Evolutionary conservation across 169 alveolate genomes (phyloP).

Genomic region (Babesia gibsoni): DNA sequence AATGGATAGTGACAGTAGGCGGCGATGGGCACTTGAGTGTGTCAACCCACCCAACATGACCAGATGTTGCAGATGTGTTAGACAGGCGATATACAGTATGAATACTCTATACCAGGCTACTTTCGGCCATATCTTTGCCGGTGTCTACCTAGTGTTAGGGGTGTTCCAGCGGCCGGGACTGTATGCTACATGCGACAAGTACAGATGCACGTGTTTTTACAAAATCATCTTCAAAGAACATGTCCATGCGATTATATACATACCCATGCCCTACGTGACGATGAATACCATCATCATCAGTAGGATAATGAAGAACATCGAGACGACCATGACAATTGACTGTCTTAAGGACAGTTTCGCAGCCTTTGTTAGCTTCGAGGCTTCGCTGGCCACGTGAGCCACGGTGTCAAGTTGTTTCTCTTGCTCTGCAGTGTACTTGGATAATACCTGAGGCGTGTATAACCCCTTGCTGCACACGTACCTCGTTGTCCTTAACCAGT

Average conservation of each 20-base stretch:
- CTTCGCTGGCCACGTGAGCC: slow-evolving; percentile 45
- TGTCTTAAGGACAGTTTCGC: slow-evolving; percentile 37
- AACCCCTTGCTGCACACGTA: background rate
- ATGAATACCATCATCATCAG: slow-evolving; percentile 52
- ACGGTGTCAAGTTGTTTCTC: slow-evolving; percentile 67
- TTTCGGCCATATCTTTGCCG: too few relatives aligned
- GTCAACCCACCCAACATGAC: too few relatives aligned
- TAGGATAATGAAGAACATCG: slow-evolving; percentile 25
- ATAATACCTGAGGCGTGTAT: slow-evolving; percentile 11
- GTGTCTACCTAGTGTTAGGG: too few relatives aligned
- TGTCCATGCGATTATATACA: background rate
- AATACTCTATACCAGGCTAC: too few relatives aligned
- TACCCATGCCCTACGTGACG: slow-evolving; percentile 9
- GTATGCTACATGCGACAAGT: too few relatives aligned
- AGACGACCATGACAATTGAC: slow-evolving; percentile 42
- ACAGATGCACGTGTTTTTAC: too few relatives aligned
- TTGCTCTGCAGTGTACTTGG: slow-evolving; percentile 50
- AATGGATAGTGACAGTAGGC: too few relatives aligned
- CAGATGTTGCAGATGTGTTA: too few relatives aligned
- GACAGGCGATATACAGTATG: too few relatives aligned
- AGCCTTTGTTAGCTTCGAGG: slow-evolving; percentile 32
- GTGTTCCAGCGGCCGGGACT: too few relatives aligned
- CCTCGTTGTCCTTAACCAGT: slow-evolving; percentile 62
- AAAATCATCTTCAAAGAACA: too few relatives aligned
- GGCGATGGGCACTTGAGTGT: too few relatives aligned